Evolutionary conservation across 768 basidiomycete species (phyloP).

Genomic region (Leccinellum rugosiceps): DNA sequence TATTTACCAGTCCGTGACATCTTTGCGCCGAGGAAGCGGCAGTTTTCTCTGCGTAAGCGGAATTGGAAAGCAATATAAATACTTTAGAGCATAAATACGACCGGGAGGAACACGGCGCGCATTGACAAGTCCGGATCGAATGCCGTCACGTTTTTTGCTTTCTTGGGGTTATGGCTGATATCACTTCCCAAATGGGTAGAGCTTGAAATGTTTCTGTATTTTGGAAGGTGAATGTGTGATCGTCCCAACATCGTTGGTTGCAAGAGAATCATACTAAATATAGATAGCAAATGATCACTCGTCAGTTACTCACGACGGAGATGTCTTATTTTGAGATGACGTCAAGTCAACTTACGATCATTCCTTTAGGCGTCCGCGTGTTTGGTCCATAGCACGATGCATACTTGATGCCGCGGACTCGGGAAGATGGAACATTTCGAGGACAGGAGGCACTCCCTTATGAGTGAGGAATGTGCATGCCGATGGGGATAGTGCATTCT

Average conservation of each 20-base stretch:
- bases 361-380: constrained; percentile 29
- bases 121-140: not conserved
- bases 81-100: not conserved
- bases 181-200: not conserved
- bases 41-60: not conserved
- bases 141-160: not conserved
- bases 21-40: not conserved
- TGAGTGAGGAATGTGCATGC: constrained; percentile 46
- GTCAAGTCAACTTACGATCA: constrained; percentile 2
- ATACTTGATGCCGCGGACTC: constrained; percentile 47
- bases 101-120: not conserved
- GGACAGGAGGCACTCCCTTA: constrained; percentile 52
- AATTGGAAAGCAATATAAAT: not conserved
- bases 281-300: constrained; percentile 8
- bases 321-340: not conserved
- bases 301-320: constrained; percentile 10
- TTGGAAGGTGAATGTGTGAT: constrained; percentile 2
- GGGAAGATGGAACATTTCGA: constrained; percentile 44
- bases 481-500: constrained; percentile 1
- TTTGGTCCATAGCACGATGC: constrained; percentile 65
- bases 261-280: not conserved
- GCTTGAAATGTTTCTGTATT: not conserved
- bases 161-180: not conserved
- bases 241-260: constrained; percentile 3
- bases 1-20: not conserved